Evolutionary conservation across 2,329 filamentous ascomycete genomes (phyloP), one percentile per base, ranked within the genome.

Genomic region (Dactylellina leptospora): DNA sequence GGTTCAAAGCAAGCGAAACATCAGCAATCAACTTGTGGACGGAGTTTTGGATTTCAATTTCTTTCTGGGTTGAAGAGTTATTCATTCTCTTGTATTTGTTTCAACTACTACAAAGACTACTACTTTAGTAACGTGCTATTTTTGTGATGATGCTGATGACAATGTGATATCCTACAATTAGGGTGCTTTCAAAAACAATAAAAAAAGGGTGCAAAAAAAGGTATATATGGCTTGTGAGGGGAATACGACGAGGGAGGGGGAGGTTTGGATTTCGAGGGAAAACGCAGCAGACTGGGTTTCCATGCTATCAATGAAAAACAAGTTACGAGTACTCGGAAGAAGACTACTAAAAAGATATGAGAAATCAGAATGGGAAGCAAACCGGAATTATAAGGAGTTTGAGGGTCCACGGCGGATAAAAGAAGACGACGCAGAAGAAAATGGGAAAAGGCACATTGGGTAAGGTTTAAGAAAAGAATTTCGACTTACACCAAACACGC

Each of bases 171-270:
- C 66, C 66, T 71, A 63, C 66, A 71, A 71, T 71, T 71, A 71
- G 74, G 70, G 69, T 16, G 71, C 63, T 73, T 20, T 48, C 61
- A 58, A 62, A 70, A 47, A 73, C 56, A 48, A 69, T 40, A 75
- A 74, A 40, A 75, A 36, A 51, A 73, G 70, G 44, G 61, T 53
- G 42, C 69, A 58, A 25, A 54, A 68, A 72, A 53, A 73, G 23
- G 48, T 64, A 70, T 22, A 59, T 53, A 23, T 45, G 60, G 56
- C 60, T 60, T 74, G 55, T 74, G 74, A 50, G 58, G 66, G 22
- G 58, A 54, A 40, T 28, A 63, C 16, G 58, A 63, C 80, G 81
- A 77, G 81, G 77, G 76, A 80, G 81, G 74, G 80, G 82, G 76
- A 70, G 69, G 62, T 68, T 63, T 69, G 73, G 71, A 40, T 16